Conservation (phyloP, 306 rosid genomes). For the Cyamopsis tetragonoloba region DNA sequence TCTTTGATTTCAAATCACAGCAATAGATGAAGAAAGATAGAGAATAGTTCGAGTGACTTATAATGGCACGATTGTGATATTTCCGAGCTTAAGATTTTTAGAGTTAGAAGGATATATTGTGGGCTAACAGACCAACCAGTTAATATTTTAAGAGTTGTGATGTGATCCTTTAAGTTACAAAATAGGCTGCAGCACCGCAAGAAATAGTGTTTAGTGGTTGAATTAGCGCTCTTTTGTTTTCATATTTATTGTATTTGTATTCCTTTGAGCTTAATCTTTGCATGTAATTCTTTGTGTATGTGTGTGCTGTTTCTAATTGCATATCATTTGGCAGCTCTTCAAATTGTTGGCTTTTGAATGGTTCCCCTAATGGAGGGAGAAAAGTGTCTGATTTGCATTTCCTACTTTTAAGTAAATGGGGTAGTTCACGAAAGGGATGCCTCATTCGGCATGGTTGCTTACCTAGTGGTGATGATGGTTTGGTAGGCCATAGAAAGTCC, state of each 20-base stretch:
- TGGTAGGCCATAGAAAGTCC: conserved; percentile 38
- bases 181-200: not conserved
- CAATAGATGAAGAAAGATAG: not conserved
- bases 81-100: not conserved
- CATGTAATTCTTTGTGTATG: not conserved
- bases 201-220: not conserved
- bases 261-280: conserved; percentile 9
- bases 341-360: conserved; percentile 28
- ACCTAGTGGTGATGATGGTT: conserved; percentile 29
- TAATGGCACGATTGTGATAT: not conserved
- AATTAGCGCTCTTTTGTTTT: conserved; percentile 7
- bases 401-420: conserved; percentile 50
- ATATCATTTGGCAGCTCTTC: conserved; percentile 33
- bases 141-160: not conserved
- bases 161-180: not conserved
- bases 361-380: conserved; percentile 33
- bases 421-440: conserved; percentile 63
- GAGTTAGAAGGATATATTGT: not conserved
- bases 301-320: conserved; percentile 17
- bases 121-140: not conserved
- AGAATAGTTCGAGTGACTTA: not conserved
- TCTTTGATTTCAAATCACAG: not conserved
- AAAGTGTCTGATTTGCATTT: conserved; percentile 44
- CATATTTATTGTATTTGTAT: not conserved
- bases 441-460: conserved; percentile 40